Evolutionary conservation across 768 basidiomycete genomes (phyloP), one percentile per base, ranked within the genome.

Genomic region (Lentinula edodes): DNA sequence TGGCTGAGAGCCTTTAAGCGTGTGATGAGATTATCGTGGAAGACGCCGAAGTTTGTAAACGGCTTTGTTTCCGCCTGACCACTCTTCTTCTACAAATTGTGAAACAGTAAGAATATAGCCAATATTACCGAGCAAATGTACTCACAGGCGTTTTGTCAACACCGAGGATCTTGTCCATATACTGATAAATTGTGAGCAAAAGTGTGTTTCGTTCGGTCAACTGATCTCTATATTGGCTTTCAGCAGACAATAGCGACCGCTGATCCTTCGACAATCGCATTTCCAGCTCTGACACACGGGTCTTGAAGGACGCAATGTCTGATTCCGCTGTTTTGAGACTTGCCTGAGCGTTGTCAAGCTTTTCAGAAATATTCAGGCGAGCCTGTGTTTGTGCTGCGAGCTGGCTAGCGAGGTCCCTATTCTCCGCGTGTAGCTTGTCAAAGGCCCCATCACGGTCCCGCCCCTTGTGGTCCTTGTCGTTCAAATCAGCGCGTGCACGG

Each of bases 1-100:
- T 92, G 87, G 58, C 85, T 89, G 61, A 98, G 83, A 0, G 87
- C 80, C 69, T 94, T 93, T 34, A 99, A 80, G 12, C 95, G 85
- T 1, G 87, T 84, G 69, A 97, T 89, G 23, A 99, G 84, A 66
- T 94, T 95, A 73, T 97, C 95, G 66, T 96, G 92, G 80, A 99
- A 97, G 59, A 94, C 88, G 65, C 83, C 78, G 68, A 98, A 97
- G 74, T 96, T 96, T 20, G 93, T 93, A 74, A 93, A 94, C 0
- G 93, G 93, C 68, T 94, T 95, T 0, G 93, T 92, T 71, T 94
- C 91, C 0, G 86, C 87, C 63, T 89, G 83, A 1, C 83, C 80
- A 1, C 83, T 79, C 68, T 88, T 91, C 74, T 91, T 91, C 90
- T 90, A 67, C 42, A 62, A n/a, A 32, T 28, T 3, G 34, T 62